These are phyloP conservation scores for Leonotis leonurus DNA, from an alignment of 257 asterid species.

Conservation along the genomic window DNA sequence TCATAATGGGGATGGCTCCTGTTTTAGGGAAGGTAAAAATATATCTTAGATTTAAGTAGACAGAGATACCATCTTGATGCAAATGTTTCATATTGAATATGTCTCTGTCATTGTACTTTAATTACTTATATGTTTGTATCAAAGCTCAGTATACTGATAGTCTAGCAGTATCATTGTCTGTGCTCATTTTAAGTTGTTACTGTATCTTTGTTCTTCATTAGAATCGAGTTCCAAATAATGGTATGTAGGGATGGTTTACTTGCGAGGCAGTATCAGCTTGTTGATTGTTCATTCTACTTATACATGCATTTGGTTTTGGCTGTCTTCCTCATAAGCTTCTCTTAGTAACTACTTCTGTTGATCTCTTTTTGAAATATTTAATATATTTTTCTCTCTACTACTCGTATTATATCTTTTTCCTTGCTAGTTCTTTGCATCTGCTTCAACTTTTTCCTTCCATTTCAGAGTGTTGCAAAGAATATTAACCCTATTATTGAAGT, in stretches of 20 bases:
- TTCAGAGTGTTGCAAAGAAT: neutral
- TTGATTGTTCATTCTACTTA: constrained; percentile 6
- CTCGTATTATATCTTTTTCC: neutral
- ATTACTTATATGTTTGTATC: neutral
- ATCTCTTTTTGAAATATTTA: neutral
- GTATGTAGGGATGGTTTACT: neutral
- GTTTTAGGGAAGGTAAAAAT: constrained; percentile 74
- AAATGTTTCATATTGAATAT: neutral
- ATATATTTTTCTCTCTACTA: no score
- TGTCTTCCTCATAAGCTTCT: neutral
- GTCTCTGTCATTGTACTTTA: neutral
- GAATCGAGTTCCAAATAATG: neutral
- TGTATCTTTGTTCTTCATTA: neutral
- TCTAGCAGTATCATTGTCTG: neutral
- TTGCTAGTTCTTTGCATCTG: neutral
- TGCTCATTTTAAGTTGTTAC: neutral
- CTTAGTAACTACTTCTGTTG: neutral
- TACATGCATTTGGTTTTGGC: neutral
- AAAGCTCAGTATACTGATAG: neutral
- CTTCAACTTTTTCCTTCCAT: neutral
- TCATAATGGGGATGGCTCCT: constrained; percentile 99
- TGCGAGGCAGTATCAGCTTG: neutral
- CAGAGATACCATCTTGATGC: neutral
- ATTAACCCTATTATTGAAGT: neutral
- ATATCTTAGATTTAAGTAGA: neutral